Percentiles rank a stretch among this genome's conserved stretches.
Evolutionary conservation across 2,329 filamentous ascomycete genomes (phyloP).

Genomic region (Cladosporium oxysporum): DNA sequence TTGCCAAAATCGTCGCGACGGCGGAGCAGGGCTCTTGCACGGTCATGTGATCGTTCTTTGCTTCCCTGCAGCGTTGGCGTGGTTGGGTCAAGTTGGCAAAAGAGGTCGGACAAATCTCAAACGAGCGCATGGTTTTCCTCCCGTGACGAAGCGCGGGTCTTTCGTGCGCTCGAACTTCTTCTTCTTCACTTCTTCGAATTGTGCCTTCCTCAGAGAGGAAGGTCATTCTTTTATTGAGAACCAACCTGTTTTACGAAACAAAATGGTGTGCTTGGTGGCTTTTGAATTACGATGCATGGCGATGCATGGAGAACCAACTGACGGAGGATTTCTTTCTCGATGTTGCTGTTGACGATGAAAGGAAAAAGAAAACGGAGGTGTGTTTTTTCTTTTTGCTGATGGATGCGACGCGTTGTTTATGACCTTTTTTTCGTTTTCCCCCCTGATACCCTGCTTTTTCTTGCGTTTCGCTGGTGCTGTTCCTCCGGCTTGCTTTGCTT

Average conservation of each 20-base stretch:
- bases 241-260: not conserved
- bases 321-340: not conserved
- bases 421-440: not conserved
- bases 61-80: slow-evolving; percentile 15
- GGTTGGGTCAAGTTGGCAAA: slow-evolving; percentile 7
- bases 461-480: not conserved
- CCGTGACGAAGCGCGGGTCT: slow-evolving; percentile 30
- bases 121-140: slow-evolving; percentile 34
- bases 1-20: slow-evolving; percentile 11
- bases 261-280: slow-evolving; percentile 4
- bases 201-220: not conserved
- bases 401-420: slow-evolving; percentile 7
- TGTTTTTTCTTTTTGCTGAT: not conserved
- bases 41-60: slow-evolving; percentile 16
- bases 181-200: slow-evolving; percentile 5
- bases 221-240: not conserved
- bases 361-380: not conserved
- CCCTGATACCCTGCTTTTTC: not conserved
- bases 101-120: not conserved
- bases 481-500: too few relatives aligned
- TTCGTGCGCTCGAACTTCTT: slow-evolving; percentile 28
- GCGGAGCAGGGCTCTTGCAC: slow-evolving; percentile 15
- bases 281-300: not conserved
- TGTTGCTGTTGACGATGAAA: not conserved
- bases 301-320: not conserved